These are phyloP conservation scores for Nectriaceae sp. DNA, from an alignment of 2,329 filamentous ascomycete species.

Conservation along the genomic window DNA sequence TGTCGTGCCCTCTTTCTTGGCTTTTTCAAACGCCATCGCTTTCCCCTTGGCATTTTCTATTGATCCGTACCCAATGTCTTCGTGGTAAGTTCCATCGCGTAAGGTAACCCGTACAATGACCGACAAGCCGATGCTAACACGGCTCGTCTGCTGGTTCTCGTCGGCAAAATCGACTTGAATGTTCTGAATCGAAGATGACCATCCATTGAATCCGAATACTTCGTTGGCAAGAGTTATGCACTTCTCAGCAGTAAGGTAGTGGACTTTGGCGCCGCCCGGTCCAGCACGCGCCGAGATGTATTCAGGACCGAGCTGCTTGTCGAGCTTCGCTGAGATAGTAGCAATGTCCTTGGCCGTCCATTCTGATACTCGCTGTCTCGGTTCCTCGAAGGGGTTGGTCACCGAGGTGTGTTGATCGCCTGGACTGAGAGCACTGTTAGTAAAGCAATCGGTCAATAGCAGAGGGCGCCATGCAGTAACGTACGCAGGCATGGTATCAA, in stretches of 20 bases:
- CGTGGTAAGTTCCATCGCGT: constrained; percentile 92
- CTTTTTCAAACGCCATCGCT: constrained; percentile 94
- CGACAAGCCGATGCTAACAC: constrained; percentile 81
- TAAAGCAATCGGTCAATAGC: neutral
- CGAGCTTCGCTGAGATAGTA: constrained; percentile 80
- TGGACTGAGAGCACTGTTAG: constrained; percentile 49
- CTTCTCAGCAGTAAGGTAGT: constrained; percentile 96
- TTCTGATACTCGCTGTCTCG: constrained; percentile 66
- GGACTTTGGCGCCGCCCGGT: constrained; percentile 80
- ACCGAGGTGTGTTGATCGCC: constrained; percentile 64
- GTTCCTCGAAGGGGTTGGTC: constrained; percentile 81
- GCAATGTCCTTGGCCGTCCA: constrained; percentile 92
- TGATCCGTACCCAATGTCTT: constrained; percentile 95
- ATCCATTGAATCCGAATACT: constrained; percentile 95
- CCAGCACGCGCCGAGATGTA: constrained; percentile 89
- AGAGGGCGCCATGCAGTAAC: constrained; percentile 23
- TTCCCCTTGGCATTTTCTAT: constrained; percentile 97
- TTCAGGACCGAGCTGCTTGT: constrained; percentile 93
- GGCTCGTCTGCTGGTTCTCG: constrained; percentile 75
- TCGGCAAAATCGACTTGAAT: constrained; percentile 96
- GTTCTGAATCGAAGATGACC: constrained; percentile 94
- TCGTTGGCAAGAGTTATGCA: constrained; percentile 94
- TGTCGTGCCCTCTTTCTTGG: constrained; percentile 96
- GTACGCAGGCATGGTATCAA: constrained; percentile 47
- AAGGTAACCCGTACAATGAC: constrained; percentile 90